Conservation (phyloP, 1,284 basidiomycete species). For the Cryptococcus depauperatus region DNA sequence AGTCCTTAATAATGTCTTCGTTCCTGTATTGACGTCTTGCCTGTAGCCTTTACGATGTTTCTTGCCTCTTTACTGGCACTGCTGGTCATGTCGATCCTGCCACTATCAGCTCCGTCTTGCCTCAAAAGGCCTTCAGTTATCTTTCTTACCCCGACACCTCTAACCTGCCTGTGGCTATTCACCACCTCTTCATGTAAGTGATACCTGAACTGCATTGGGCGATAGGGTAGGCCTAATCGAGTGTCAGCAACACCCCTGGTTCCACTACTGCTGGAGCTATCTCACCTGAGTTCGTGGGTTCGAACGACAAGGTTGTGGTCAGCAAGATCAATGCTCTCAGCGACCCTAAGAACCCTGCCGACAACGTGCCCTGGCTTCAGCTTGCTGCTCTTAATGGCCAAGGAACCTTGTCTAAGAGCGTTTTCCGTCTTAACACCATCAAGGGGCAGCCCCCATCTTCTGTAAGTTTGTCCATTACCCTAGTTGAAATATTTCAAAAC, state of each 20-base stretch:
- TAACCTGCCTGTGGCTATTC: constrained; percentile 34
- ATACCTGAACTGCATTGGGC: too few relatives aligned
- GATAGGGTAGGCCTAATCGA: neutral
- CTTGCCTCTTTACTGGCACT: constrained; percentile 48
- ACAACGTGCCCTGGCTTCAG: constrained; percentile 55
- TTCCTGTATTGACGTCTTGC: neutral
- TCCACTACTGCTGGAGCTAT: constrained; percentile 15
- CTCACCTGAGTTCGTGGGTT: constrained; percentile 23
- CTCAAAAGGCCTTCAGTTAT: constrained; percentile 14
- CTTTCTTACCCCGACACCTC: constrained; percentile 17
- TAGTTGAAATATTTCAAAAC: neutral
- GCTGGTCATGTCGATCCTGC: constrained; percentile 35
- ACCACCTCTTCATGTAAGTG: constrained; percentile 47
- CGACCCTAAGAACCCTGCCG: constrained; percentile 47
- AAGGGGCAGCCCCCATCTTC: constrained; percentile 58
- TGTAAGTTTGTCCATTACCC: constrained; percentile 38
- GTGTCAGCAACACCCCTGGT: constrained; percentile 7
- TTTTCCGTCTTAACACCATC: constrained; percentile 55
- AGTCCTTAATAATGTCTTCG: constrained; percentile 4
- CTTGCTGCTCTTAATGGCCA: constrained; percentile 46
- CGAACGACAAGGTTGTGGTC: constrained; percentile 45
- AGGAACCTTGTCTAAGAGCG: constrained; percentile 51
- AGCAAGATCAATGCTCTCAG: constrained; percentile 10
- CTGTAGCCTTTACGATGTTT: constrained; percentile 52
- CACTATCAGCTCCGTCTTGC: constrained; percentile 10